Percentiles rank a stretch among this genome's conserved stretches.
Conservation (phyloP, 495 filamentous ascomycete species). For the Lineolata rhizophorae region DNA sequence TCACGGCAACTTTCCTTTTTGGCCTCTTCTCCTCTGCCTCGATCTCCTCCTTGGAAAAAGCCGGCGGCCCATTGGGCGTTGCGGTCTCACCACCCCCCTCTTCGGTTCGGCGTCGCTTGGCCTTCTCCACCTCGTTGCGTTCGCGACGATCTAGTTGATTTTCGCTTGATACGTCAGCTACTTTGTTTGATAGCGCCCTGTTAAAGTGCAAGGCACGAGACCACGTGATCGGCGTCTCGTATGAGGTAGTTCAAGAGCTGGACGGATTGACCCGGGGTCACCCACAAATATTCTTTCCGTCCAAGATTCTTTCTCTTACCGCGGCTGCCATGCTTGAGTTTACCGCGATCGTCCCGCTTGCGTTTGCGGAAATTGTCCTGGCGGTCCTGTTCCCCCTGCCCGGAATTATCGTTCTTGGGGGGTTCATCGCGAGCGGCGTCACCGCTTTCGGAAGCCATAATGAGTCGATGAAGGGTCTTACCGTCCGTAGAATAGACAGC, state of each 20-base stretch:
- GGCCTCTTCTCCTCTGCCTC: constrained; percentile 63
- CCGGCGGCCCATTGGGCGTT: constrained; percentile 26
- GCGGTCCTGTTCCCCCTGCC: too few relatives aligned
- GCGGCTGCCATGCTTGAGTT: constrained; percentile 13
- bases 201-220: background rate
- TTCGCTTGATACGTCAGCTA: constrained; percentile 41
- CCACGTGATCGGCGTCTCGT: background rate
- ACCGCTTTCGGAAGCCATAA: too few relatives aligned
- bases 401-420: too few relatives aligned
- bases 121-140: constrained; percentile 31
- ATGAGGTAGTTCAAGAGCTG: constrained; percentile 9
- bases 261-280: constrained; percentile 2
- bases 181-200: background rate
- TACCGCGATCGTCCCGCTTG: constrained; percentile 11
- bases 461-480: too few relatives aligned
- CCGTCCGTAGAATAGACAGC: too few relatives aligned
- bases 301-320: constrained; percentile 45
- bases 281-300: constrained; percentile 41
- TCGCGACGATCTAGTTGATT: constrained; percentile 40
- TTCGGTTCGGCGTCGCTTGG: constrained; percentile 36
- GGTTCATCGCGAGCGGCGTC: too few relatives aligned
- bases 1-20: constrained; percentile 85
- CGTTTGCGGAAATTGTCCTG: too few relatives aligned
- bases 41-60: constrained; percentile 58
- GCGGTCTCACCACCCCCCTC: constrained; percentile 14